Evolutionary conservation across 805 yeast species (phyloP), one percentile per base, ranked within the genome.

Genomic region (Ogataea trehaloabstinens): DNA sequence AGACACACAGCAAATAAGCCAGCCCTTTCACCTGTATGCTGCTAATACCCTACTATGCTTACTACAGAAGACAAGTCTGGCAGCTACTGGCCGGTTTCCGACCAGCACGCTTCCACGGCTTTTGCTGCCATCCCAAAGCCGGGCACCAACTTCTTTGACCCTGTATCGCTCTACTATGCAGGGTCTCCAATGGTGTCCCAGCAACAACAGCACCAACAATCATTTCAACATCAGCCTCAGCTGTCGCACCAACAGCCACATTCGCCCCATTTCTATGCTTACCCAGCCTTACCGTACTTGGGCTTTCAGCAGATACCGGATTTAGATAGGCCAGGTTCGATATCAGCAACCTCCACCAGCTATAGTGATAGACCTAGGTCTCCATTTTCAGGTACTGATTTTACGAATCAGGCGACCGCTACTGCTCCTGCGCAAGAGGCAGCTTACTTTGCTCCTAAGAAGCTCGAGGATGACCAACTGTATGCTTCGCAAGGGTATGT

Each of bases 401-500:
- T n/a, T 16, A n/a, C 40, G 18, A 35, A 38, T 17, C 25, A 8
- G 11, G 25, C 25, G 12, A 12, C 25, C 8, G 25, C 25, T 8
- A 12, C 11, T 12, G 11, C 25, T 8, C 37, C 6, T 20, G 38
- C 8, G 36, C 22, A 17, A 30, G 34, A 25, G 19, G 8, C 25
- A 8, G 8, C 25, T 8, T 40, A 7, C 33, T 34, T 16, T 37
- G 31, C 30, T 22, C 28, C 35, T 21, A 35, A 38, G 20, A 44
- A 35, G 31, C 25, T 35, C 12, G 51, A 47, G 16, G 51, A 47
- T 4, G 44, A 44, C 6, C 24, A 37, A 10, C 46, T 33, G n/a
- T 39, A 33, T 13, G 39, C 32, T 20, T 45, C 31, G 25, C 31
- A 25, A 22, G 35, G 24, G 31, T 6, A 19, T 12, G 10, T 35